phyloP scores from a whole-genome alignment of 2,329 filamentous ascomycete species.

The Phyllosticta paracitricarpa region DNA sequence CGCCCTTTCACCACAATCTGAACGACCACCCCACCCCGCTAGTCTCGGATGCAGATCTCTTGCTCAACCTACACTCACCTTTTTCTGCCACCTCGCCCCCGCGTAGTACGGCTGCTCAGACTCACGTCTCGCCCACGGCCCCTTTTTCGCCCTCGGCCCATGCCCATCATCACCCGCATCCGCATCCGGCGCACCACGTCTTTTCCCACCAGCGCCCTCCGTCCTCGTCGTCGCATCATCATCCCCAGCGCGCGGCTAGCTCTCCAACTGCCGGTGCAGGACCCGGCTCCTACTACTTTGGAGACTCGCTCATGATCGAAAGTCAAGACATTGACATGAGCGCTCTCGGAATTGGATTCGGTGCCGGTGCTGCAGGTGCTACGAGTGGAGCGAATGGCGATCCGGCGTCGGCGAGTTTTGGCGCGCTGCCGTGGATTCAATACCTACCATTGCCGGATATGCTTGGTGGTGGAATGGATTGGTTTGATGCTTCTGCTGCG shows the following conservation, averaged over 20 bases:
- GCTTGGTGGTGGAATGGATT: not conserved
- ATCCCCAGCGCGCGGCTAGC: conserved; percentile 13
- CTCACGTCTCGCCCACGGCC: not conserved
- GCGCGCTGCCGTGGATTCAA: not conserved
- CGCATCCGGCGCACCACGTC: not conserved
- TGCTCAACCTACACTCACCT: conserved; percentile 41
- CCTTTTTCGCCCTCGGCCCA: not conserved
- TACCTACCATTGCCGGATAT: not conserved
- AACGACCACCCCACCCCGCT: conserved; percentile 21
- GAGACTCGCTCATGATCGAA: conserved; percentile 56
- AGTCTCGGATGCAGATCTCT: conserved; percentile 37
- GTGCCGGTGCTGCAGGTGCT: too few relatives aligned
- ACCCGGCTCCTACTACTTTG: conserved; percentile 16
- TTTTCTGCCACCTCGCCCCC: conserved; percentile 24
- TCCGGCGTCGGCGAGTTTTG: too few relatives aligned
- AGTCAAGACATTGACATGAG: conserved; percentile 70
- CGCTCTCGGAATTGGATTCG: conserved; percentile 37
- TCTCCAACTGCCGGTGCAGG: not conserved
- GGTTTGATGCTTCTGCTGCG: not conserved
- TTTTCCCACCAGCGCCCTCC: not conserved
- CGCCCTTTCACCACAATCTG: conserved; percentile 14
- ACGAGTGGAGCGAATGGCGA: too few relatives aligned
- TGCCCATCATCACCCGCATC: not conserved
- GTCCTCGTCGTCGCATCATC: conserved; percentile 14
- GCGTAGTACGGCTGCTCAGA: not conserved